phyloP scores from a whole-genome alignment of 2,329 filamentous ascomycete genomes.

The Cercospora nicotianae region DNA sequence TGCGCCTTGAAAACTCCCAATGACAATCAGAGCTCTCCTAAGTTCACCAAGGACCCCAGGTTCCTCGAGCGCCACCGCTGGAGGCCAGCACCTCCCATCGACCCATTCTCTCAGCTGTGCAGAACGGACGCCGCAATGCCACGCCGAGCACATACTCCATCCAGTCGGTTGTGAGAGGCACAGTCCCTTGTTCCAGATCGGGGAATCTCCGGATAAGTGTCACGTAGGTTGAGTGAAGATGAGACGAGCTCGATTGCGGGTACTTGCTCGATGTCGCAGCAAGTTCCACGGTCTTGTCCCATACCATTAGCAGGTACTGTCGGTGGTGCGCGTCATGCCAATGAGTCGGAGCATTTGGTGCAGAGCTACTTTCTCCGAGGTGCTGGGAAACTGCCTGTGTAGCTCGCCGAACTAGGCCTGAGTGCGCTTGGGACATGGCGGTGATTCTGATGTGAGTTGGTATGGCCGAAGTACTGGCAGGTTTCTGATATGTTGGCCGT shows the following conservation, averaged over 20 bases:
- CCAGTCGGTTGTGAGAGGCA: slow-evolving; percentile 27
- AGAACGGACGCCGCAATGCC: slow-evolving; percentile 29
- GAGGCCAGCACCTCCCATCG: slow-evolving; percentile 32
- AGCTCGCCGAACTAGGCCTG: slow-evolving; percentile 28
- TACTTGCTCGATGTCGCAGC: slow-evolving; percentile 21
- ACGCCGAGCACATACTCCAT: slow-evolving; percentile 34
- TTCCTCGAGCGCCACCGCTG: slow-evolving; percentile 28
- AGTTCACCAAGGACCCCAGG: slow-evolving; percentile 35
- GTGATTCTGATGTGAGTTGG: background rate
- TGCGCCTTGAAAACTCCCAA: background rate
- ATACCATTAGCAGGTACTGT: slow-evolving; percentile 26
- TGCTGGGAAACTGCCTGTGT: slow-evolving; percentile 21
- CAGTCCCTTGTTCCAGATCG: slow-evolving; percentile 29
- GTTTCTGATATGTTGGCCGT: slow-evolving; percentile 3
- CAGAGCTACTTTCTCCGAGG: slow-evolving; percentile 26
- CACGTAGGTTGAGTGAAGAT: slow-evolving; percentile 26
- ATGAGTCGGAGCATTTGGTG: slow-evolving; percentile 27
- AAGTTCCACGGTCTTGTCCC: slow-evolving; percentile 30
- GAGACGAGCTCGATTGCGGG: slow-evolving; percentile 18
- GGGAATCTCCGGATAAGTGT: slow-evolving; percentile 28
- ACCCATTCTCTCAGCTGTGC: slow-evolving; percentile 31
- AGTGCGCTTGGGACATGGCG: slow-evolving; percentile 13
- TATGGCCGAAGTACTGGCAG: slow-evolving; percentile 5
- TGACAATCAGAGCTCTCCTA: background rate
- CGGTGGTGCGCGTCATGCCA: slow-evolving; percentile 31